A percentile compares a stretch with the other conserved stretches of the same genome.
phyloP scores from a whole-genome alignment of 768 basidiomycete species.

The Podaxis sp. region DNA sequence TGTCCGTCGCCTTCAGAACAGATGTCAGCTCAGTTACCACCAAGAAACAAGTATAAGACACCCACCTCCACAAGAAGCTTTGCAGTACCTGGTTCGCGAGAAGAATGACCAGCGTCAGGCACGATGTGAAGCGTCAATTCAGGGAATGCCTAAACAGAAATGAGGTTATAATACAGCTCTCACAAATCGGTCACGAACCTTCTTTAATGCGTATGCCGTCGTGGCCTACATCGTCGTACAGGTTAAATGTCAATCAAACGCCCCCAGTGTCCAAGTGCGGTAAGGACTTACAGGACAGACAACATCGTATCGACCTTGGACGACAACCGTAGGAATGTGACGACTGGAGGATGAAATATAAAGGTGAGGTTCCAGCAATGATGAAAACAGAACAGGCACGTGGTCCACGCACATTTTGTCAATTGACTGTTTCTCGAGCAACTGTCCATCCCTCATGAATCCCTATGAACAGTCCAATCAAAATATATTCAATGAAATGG shows the following conservation, averaged over 20 bases:
- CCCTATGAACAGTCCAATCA: constrained; percentile 38
- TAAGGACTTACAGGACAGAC: constrained; percentile 67
- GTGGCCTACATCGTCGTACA: constrained; percentile 45
- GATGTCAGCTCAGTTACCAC: neutral
- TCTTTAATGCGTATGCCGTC: constrained; percentile 79
- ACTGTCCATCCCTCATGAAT: constrained; percentile 85
- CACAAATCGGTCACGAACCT: constrained; percentile 25
- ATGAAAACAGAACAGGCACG: neutral
- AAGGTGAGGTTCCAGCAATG: neutral
- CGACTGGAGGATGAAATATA: constrained; percentile 47
- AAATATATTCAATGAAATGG: neutral
- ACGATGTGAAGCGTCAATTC: constrained; percentile 73
- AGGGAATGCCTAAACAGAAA: constrained; percentile 54
- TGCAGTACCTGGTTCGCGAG: constrained; percentile 67
- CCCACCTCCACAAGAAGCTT: constrained; percentile 68
- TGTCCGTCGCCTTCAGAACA: constrained; percentile 34
- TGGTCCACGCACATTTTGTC: constrained; percentile 69
- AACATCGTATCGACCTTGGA: constrained; percentile 88
- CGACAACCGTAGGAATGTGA: constrained; percentile 77
- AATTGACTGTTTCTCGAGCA: constrained; percentile 78
- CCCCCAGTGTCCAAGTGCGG: neutral
- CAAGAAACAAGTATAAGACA: neutral
- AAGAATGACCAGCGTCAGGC: constrained; percentile 84
- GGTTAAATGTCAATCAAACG: neutral
- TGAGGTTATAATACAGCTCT: neutral